phyloP scores from a whole-genome alignment of 495 filamentous ascomycete genomes.

The Cenococcum geophilum region DNA sequence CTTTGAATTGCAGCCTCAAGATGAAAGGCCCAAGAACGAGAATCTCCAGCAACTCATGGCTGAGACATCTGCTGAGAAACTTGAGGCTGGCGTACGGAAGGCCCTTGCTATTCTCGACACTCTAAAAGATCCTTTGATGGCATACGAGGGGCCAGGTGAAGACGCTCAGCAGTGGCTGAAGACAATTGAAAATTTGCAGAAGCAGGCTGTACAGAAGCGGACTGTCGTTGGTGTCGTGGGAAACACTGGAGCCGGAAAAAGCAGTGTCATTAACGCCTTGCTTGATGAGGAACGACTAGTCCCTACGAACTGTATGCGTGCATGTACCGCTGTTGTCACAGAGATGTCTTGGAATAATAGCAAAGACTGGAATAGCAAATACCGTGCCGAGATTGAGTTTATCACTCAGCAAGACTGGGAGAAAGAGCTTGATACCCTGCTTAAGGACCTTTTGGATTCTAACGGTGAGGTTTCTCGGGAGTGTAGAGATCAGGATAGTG shows the following conservation, averaged over 20 bases:
- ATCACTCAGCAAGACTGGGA: slow-evolving; percentile 52
- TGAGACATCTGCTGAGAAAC: slow-evolving; percentile 29
- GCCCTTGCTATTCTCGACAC: slow-evolving; percentile 37
- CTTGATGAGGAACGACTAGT: slow-evolving; percentile 43
- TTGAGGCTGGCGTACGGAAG: slow-evolving; percentile 41
- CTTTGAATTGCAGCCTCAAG: neutral
- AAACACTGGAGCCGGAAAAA: slow-evolving; percentile 37
- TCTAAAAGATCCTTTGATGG: slow-evolving; percentile 31
- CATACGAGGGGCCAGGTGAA: slow-evolving; percentile 9
- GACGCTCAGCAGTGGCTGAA: slow-evolving; percentile 42
- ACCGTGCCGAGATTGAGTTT: slow-evolving; percentile 61
- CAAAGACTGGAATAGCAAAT: slow-evolving; percentile 43
- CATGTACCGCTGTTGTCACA: slow-evolving; percentile 60
- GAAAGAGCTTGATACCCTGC: slow-evolving; percentile 48
- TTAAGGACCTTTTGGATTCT: slow-evolving; percentile 49
- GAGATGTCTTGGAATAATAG: slow-evolving; percentile 57
- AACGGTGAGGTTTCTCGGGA: slow-evolving; percentile 44
- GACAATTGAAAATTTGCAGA: slow-evolving; percentile 39
- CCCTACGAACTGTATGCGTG: slow-evolving; percentile 55
- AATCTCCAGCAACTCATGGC: slow-evolving; percentile 37
- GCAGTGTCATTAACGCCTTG: slow-evolving; percentile 35
- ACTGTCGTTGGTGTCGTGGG: slow-evolving; percentile 37
- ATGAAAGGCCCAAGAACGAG: slow-evolving; percentile 7
- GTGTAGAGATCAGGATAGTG: slow-evolving; percentile 42
- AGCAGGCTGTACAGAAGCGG: slow-evolving; percentile 34